Base-by-base conservation (phyloP, 768 basidiomycete genomes). In the Boletus insuetus region DNA sequence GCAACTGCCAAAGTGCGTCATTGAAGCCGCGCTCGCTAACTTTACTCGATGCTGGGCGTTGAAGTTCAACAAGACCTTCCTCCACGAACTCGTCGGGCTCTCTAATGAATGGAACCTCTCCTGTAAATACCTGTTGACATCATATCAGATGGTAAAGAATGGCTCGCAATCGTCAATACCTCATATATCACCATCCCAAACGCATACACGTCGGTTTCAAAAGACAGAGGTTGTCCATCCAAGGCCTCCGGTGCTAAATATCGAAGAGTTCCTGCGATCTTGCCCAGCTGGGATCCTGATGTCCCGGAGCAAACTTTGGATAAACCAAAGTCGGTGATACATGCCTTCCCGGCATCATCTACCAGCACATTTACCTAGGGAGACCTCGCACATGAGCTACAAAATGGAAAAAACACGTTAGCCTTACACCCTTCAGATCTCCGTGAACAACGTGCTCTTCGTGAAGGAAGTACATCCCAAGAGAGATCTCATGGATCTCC, bases 251-350 rank as follows among this genome's bases (percentile, higher is more conserved):
- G 60, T 9, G 72, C 69, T 60, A 73, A 68, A 64, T 66, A 74
- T 13, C 69, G 62, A 34, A 64, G 67, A 7, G 69, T 73, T n/a
- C 59, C 59, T 6, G 69, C 62, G 8, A 61, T 58, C 14, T 48
- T 55, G 22, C 56, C 60, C 1, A 60, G 62, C 11, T 60, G 58
- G 20, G 60, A 58, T 10, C 58, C 63, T 4, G 51, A 44, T 6
- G 63, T 59, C 3, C 54, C 52, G 1, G 53, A 60, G 14, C 59
- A 48, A 19, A 71, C 56, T 14, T 65, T 61, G 0, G 72, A 65
- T 12, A 74, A 58, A 20, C 73, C 73, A 51, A 74, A 74, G 49
- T 74, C 69, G 19, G 71, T 62, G 26, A 74, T 58, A 42, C 67
- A 58, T 7, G 69, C 72, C 19, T 70, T 63, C 16, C 59, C 59